These are phyloP conservation scores for Chloromonas sp. DNA, from an alignment of 163 green algal genomes.

Conservation along the genomic window DNA sequence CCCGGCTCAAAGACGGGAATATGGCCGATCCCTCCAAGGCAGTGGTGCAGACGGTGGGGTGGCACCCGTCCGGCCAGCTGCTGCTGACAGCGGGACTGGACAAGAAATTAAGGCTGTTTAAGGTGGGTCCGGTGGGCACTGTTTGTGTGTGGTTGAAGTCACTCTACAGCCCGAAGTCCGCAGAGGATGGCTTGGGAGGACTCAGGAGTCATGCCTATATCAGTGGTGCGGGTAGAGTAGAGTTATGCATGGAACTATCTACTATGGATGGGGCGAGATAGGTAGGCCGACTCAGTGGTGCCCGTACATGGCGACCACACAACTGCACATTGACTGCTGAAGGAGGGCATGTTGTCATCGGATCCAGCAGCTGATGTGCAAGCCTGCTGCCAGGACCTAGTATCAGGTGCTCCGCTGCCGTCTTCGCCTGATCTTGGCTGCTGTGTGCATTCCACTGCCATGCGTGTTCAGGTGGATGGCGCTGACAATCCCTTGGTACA, in stretches of 20 bases:
- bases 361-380: no score
- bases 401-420: no score
- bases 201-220: no score
- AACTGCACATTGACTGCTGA: no score
- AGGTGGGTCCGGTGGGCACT: conserved; percentile 28
- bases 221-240: no score
- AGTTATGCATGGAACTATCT: no score
- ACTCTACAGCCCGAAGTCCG: neutral
- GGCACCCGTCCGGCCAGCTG: conserved; percentile 79
- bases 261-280: neutral
- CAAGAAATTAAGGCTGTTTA: conserved; percentile 80
- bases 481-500: conserved; percentile 78
- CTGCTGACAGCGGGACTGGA: conserved; percentile 86
- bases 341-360: no score
- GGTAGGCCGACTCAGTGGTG: neutral
- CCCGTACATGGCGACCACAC: no score
- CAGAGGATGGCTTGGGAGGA: neutral
- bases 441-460: no score
- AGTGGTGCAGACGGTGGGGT: conserved; percentile 54
- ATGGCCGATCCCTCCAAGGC: conserved; percentile 39
- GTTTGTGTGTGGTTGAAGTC: neutral
- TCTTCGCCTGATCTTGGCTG: no score
- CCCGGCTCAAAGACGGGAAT: conserved; percentile 76
- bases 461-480: conserved; percentile 63
- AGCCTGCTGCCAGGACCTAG: no score